Evolutionary conservation across 768 basidiomycete species (phyloP), one percentile per base, ranked within the genome.

Genomic region (Kwoniella heveanensis): DNA sequence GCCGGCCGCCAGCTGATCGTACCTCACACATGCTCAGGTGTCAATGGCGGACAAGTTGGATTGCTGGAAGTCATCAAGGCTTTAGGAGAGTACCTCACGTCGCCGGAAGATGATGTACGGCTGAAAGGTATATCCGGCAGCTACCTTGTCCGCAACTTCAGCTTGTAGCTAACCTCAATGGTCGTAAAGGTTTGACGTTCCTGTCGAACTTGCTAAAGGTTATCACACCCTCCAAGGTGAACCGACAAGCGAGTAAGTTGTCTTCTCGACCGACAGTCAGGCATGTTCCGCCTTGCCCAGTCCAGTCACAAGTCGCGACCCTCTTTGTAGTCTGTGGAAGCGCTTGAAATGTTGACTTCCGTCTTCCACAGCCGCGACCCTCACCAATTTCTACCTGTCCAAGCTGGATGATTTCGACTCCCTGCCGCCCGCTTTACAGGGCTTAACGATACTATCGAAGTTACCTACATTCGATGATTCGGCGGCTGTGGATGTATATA

Each of bases 391-490:
- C 82, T 93, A 88, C 75, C 86, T 86, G 71, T 87, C 86, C 58
- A 96, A 95, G 80, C 82, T 96, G 56, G 90, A 90, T 62, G 93
- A 96, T 74, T 85, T 85, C 3, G 88, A 91, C 68, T 90, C 90
- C 8, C 85, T 94, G 37, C 86, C 91, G 3, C 90, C 91, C 0
- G 87, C 92, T 0, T 82, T 96, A 39, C 84, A 85, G 57, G 95
- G 92, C 0, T 82, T 98, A 6, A 83, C 84, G 9, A 83, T 86
- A 0, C 82, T 98, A 30, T 86, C 86, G 3, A 80, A 82, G 12
- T 83, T 88, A 49, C 84, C 89, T 0, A 82, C 83, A 0, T 88
- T 90, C 67, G 85, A 86, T 9, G 81, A 87, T 10, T 80, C 81
- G 1, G 91, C 95, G 67, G 87, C 86, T 0, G 80, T 84, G 0